Conservation (phyloP, 345 rosid species). For the Turnera subulata region DNA sequence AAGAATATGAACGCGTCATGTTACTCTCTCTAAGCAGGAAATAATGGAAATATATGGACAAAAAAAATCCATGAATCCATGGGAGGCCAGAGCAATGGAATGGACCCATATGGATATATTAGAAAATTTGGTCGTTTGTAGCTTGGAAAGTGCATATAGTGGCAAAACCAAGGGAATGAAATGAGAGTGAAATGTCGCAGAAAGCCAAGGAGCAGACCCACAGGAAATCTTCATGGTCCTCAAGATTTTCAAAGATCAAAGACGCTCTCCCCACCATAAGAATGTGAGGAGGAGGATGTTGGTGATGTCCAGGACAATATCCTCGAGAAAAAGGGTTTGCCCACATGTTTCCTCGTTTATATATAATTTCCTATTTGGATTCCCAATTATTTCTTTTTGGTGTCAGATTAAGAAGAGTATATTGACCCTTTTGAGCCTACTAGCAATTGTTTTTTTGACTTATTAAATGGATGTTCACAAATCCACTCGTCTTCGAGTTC, state of each 20-base stretch:
- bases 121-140: no score
- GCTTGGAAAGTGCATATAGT: background rate
- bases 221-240: background rate
- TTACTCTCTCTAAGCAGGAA: no score
- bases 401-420: no score
- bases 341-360: conserved; percentile 15
- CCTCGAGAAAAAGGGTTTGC: conserved; percentile 15
- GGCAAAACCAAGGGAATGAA: background rate
- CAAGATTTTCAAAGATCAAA: background rate
- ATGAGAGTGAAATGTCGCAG: background rate
- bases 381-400: no score
- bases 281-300: conserved; percentile 13
- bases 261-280: background rate
- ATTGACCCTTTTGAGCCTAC: no score
- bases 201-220: background rate
- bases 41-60: no score
- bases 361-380: background rate
- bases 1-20: no score
- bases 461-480: no score
- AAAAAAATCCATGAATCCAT: background rate
- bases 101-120: background rate
- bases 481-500: no score
- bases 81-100: background rate
- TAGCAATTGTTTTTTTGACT: no score
- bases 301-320: conserved; percentile 22